Base-by-base conservation (phyloP, 768 basidiomycete species). In the Crepidotus variabilis region DNA sequence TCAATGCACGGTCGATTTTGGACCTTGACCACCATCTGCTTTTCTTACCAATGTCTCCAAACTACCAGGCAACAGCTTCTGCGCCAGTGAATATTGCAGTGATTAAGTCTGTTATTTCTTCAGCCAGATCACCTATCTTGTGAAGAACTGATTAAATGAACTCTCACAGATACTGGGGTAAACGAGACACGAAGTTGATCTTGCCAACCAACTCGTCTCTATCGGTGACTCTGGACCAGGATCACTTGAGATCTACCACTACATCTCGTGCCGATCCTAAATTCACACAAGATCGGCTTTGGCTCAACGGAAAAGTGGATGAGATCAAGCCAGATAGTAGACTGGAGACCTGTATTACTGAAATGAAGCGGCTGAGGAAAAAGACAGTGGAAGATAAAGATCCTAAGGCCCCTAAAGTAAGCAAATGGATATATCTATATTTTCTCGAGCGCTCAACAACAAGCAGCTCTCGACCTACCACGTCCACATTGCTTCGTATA, bases 51-150 rank as follows among this genome's bases (percentile, higher is more conserved):
- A 49, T 49, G 47, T 20, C 32, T 35, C 20, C 83, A 58, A 63
- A 84, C 63, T 86, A 83, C 76, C 85, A 92, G 75, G 94, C 93
- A 7, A 97, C 94, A 13, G 85, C 86, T 0, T 90, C 94, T 59
- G 94, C 94, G 0, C 94, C 94, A 2, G 94, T 98, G 56, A 98
- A 98, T 74, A 98, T 98, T 66, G 94, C 94, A n/a, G 91, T 89
- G 69, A 97, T 98, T 75, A 98, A 98, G 94, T 95, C 57, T 65
- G 71, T 59, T 54, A 24, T 60, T 45, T 39, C 13, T 8, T 33
- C n/a, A 20, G 14, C 21, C 14, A 18, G 11, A 21, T 20, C 39
- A 20, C 49, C 13, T 13, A 28, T 20, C 35, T 35, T 50, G 21
- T n/a, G 47, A 47, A 45, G 21, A 2, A 18, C 35, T 20, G 21